Conservation (phyloP, 192 early-diverging fungal genomes). For the Phlyctochytrium arcticum region DNA sequence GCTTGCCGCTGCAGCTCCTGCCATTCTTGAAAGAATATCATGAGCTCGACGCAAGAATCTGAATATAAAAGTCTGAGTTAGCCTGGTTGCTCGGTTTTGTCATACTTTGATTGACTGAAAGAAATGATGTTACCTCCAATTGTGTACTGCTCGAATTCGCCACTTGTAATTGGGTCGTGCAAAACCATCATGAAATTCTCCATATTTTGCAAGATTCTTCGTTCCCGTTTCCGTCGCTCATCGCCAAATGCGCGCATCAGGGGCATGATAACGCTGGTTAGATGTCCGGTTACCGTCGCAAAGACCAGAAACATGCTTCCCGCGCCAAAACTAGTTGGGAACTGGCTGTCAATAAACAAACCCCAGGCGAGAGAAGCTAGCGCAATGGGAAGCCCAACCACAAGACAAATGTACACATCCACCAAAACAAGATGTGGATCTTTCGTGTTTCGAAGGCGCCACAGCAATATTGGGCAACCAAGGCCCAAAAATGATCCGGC, state of each 20-base stretch:
- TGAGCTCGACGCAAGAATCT: neutral
- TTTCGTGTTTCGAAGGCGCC: neutral
- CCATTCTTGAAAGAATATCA: neutral
- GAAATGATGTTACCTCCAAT: neutral
- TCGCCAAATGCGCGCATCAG: neutral
- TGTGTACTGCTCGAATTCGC: neutral
- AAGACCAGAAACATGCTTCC: neutral
- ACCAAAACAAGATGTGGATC: neutral
- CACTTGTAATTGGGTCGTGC: neutral
- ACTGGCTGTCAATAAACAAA: neutral
- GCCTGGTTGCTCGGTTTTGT: too few species aligned
- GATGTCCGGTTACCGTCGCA: neutral
- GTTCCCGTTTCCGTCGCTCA: neutral
- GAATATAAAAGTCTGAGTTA: too few species aligned
- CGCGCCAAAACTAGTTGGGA: neutral
- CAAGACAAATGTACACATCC: neutral
- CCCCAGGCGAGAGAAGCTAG: neutral
- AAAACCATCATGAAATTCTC: neutral
- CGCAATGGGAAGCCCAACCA: neutral
- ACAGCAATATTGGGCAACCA: neutral
- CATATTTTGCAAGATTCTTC: neutral
- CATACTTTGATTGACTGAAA: too few species aligned
- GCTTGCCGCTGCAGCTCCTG: conserved; percentile 2
- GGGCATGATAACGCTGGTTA: neutral
- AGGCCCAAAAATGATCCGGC: neutral